phyloP scores from a whole-genome alignment of 192 early-diverging fungal species.

The Phycomyces blakesleeanus region DNA sequence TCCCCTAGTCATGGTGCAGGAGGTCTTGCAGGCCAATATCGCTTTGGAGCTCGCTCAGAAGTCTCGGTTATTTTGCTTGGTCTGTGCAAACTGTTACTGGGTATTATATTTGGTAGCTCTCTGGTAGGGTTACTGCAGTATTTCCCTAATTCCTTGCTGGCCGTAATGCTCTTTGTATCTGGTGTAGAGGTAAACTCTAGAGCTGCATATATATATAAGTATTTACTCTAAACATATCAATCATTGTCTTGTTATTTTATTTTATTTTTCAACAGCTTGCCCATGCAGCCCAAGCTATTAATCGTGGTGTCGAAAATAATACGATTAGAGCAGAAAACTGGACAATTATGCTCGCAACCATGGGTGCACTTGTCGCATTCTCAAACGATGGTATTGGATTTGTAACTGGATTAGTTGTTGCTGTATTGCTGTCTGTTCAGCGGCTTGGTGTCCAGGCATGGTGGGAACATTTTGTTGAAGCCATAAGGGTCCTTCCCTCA shows the following conservation, averaged over 20 bases:
- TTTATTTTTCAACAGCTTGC: constrained; percentile 22
- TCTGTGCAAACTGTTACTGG: constrained; percentile 67
- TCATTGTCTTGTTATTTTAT: no score
- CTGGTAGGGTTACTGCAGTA: constrained; percentile 63
- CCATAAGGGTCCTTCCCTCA: constrained; percentile 2
- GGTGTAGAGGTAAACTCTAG: constrained; percentile 72
- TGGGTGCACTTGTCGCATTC: constrained; percentile 67
- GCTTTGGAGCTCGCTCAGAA: constrained; percentile 85
- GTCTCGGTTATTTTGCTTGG: constrained; percentile 79
- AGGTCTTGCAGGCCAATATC: constrained; percentile 92
- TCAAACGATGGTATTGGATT: constrained; percentile 83
- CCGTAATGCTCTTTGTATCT: constrained; percentile 84
- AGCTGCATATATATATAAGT: no score
- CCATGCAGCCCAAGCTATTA: constrained; percentile 27
- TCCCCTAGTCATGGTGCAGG: constrained; percentile 66
- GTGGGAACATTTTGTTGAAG: neutral
- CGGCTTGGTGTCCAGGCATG: constrained; percentile 24
- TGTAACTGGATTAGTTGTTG: constrained; percentile 57
- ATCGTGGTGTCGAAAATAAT: constrained; percentile 44
- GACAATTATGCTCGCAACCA: constrained; percentile 69
- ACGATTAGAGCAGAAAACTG: constrained; percentile 52
- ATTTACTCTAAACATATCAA: no score
- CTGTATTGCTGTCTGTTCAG: constrained; percentile 20
- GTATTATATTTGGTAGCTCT: constrained; percentile 81
- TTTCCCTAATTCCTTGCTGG: constrained; percentile 77